Conservation (phyloP, 352 stramenopile genomes). For the Hyaloperonospora brassicae region DNA sequence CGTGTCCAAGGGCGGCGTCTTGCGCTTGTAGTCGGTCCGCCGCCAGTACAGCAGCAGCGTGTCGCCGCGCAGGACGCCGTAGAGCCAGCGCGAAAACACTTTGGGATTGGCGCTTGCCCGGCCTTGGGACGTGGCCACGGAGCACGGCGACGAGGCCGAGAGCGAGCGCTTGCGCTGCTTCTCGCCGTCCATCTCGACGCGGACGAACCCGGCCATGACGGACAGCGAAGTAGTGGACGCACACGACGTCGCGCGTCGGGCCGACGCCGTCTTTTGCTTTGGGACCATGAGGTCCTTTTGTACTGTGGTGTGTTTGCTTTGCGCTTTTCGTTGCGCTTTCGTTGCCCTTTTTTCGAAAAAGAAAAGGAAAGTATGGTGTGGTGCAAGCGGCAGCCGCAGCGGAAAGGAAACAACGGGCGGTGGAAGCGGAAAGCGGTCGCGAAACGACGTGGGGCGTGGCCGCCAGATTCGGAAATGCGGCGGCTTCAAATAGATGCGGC, state of each 20-base stretch:
- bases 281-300: neutral
- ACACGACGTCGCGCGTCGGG: slow-evolving; percentile 1
- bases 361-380: too few relatives aligned
- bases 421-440: neutral
- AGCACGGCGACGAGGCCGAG: slow-evolving; percentile 17
- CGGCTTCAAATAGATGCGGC: too few relatives aligned
- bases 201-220: slow-evolving; percentile 42
- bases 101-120: slow-evolving; percentile 27
- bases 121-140: slow-evolving; percentile 20
- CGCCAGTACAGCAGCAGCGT: slow-evolving; percentile 45
- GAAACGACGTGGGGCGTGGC: slow-evolving; percentile 1
- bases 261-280: slow-evolving; percentile 9
- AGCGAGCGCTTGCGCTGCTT: slow-evolving; percentile 29
- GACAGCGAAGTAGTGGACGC: slow-evolving; percentile 9
- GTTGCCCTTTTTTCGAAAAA: too few relatives aligned
- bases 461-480: slow-evolving; percentile 15
- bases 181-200: slow-evolving; percentile 41
- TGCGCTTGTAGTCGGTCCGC: slow-evolving; percentile 50
- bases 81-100: slow-evolving; percentile 52
- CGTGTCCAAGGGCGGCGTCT: slow-evolving; percentile 34
- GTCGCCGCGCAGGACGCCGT: slow-evolving; percentile 38
- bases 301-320: too few relatives aligned
- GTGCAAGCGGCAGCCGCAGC: neutral
- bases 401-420: neutral
- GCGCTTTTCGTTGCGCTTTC: too few relatives aligned